These are phyloP conservation scores for Clathrus columnatus DNA, from an alignment of 768 basidiomycete species.

Conservation along the genomic window DNA sequence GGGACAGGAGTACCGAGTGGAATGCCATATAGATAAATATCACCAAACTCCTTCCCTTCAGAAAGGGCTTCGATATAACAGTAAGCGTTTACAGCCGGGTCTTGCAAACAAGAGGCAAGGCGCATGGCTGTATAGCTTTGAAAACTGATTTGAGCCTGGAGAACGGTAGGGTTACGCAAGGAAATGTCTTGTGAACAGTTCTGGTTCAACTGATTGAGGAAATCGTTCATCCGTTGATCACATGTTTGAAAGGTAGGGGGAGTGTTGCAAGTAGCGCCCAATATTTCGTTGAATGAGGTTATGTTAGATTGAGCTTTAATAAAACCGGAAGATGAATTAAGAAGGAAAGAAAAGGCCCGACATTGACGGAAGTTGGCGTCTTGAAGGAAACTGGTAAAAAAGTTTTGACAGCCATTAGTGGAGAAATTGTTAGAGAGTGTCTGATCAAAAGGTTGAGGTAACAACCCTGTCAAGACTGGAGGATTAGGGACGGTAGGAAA, in stretches of 20 bases:
- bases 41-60: constrained; percentile 44
- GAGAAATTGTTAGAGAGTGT: constrained; percentile 59
- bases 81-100: constrained; percentile 53
- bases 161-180: constrained; percentile 41
- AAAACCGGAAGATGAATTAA: constrained; percentile 46
- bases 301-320: constrained; percentile 54
- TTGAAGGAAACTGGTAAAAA: constrained; percentile 70
- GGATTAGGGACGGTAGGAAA: constrained; percentile 49
- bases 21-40: constrained; percentile 65
- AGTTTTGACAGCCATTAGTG: constrained; percentile 51
- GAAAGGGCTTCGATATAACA: constrained; percentile 64
- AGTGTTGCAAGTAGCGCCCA: constrained; percentile 81
- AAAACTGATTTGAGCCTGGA: constrained; percentile 53
- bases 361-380: constrained; percentile 56
- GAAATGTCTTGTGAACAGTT: constrained; percentile 51
- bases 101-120: constrained; percentile 47
- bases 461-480: constrained; percentile 33
- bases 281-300: constrained; percentile 51
- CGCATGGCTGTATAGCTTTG: constrained; percentile 56
- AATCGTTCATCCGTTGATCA: constrained; percentile 57
- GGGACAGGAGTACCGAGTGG: constrained; percentile 52
- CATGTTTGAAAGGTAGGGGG: constrained; percentile 40
- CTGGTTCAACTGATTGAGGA: constrained; percentile 37
- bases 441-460: constrained; percentile 68
- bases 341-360: constrained; percentile 63